Evolutionary conservation across 768 basidiomycete genomes (phyloP), one percentile per base, ranked within the genome.

Genomic region (Lactarius vividus): DNA sequence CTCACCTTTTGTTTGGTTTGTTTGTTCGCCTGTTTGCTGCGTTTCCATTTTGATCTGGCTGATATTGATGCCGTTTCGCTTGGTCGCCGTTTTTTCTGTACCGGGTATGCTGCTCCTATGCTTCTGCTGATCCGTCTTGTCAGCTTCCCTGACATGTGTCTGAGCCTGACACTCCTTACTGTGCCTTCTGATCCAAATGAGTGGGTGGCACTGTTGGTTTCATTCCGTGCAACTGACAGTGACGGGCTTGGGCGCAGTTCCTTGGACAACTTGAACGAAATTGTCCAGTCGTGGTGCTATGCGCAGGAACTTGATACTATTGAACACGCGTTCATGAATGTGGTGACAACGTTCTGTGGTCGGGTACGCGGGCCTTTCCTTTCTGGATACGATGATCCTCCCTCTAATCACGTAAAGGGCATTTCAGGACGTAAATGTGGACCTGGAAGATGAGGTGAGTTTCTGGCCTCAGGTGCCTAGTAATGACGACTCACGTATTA

Each of bases 261-360:
- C 26, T 69, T 26, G 57, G 61, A 33, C 65, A 69, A 63, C n/a
- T 64, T 68, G 39, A 57, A 57, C 6, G 73, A 74, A 35, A 59
- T 72, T 7, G 54, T 72, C n/a, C 63, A 71, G 23, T 59, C 72
- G 29, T 74, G 73, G 73, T 70, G 65, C 26, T 71, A 71, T 57
- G 71, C 73, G 26, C 63, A 70, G 15, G 69, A 73, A 31, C 26
- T 72, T n/a, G 65, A 71, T 31, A 68, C 66, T 6, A 57, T 72
- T 18, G 73, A 74, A 46, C 70, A 73, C 37, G 64, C 71, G 31
- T 63, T 71, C 31, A 62, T 71, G 55, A 72, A 74, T 40, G 61
- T 74, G 9, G 65, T 71, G 20, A 56, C 61, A 13, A 66, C 65
- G 58, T 53, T 71, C 39, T 71, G 66, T 18, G 69, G 69, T 40